Conservation (phyloP, 2,329 filamentous ascomycete species). For the Aureobasidium sp. region DNA sequence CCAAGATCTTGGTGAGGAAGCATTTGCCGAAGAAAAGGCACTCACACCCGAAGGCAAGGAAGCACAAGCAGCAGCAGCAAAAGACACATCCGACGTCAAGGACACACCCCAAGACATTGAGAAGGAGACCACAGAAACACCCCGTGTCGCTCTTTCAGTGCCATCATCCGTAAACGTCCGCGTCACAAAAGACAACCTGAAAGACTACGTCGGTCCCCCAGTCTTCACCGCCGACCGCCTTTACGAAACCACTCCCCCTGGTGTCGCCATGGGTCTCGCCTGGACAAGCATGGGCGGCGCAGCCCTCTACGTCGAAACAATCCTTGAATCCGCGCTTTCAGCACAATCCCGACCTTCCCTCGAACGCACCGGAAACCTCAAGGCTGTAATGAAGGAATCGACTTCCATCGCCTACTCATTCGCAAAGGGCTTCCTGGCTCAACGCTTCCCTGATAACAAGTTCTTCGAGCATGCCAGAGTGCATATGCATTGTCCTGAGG, state of each 20-base stretch:
- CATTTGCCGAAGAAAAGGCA: constrained; percentile 63
- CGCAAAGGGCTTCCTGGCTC: constrained; percentile 79
- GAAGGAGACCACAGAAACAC: constrained; percentile 53
- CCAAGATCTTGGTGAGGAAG: constrained; percentile 82
- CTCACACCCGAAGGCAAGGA: constrained; percentile 79
- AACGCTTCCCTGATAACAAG: constrained; percentile 76
- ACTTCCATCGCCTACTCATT: constrained; percentile 94
- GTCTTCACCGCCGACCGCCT: constrained; percentile 92
- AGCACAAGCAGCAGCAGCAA: constrained; percentile 61
- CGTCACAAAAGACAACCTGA: constrained; percentile 82
- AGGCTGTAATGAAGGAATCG: constrained; percentile 97
- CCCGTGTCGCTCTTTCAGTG: constrained; percentile 69
- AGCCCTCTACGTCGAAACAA: constrained; percentile 94
- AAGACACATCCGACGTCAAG: constrained; percentile 55
- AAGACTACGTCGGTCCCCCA: constrained; percentile 93
- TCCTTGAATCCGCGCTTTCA: constrained; percentile 74
- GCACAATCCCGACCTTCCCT: constrained; percentile 65
- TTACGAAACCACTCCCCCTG: constrained; percentile 86
- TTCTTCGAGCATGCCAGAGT: constrained; percentile 96
- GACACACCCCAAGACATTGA: constrained; percentile 51
- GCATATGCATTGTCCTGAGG: constrained; percentile 93
- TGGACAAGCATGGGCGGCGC: constrained; percentile 98
- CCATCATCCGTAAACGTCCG: constrained; percentile 79
- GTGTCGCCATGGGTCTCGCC: constrained; percentile 94
- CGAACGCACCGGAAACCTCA: constrained; percentile 89